Evolutionary conservation across 2,329 filamentous ascomycete genomes (phyloP), one percentile per base, ranked within the genome.

Genomic region (Calonectria pseudoturangicola): DNA sequence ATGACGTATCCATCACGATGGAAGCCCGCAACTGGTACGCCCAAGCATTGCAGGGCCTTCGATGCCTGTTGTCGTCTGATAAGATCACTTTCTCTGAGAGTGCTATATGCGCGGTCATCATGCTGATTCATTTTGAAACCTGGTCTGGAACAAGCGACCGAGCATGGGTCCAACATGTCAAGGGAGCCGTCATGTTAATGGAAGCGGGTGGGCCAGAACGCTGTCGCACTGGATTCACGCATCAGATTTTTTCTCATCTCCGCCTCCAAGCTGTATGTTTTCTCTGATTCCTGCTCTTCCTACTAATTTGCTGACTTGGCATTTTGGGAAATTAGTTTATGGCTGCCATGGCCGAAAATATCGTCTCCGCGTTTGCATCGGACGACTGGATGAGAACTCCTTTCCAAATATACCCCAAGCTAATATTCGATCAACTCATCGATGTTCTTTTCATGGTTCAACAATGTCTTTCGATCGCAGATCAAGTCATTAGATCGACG

Each of bases 51-150:
- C 62, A 67, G 30, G 62, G 48, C 54, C 54, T 73, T 5, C 71
- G 47, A 47, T 18, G 21, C n/a, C 36, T 50, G 10, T 21, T 73
- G 13, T 56, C 67, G 27, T 36, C 12, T 1, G 41, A 47, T 0
- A 25, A 30, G 4, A 9, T 63, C 15, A 21, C 30, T 10, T 66
- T 73, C 30, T 47, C 63, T 18, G 71, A 71, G 18, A 41, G 28
- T 6, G 41, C 48, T 33, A 47, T 71, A 1, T 70, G 67, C 28
- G 51, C 71, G 1, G 21, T 33, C 25, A 60, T 64, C 18, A 70
- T 73, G 67, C 63, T 73, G 2, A 48, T 71, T 15, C 71, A 73
- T 43, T 73, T 73, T 54, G 71, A 73, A 43, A 73, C 67, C 7
- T 66, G 60, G 71, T 67, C 62, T 33, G 71, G 67, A 9, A 73